Percentiles rank a stretch among this genome's conserved stretches.
Evolutionary conservation across 805 yeast species (phyloP).

Genomic region (Yamadazyma sp.): DNA sequence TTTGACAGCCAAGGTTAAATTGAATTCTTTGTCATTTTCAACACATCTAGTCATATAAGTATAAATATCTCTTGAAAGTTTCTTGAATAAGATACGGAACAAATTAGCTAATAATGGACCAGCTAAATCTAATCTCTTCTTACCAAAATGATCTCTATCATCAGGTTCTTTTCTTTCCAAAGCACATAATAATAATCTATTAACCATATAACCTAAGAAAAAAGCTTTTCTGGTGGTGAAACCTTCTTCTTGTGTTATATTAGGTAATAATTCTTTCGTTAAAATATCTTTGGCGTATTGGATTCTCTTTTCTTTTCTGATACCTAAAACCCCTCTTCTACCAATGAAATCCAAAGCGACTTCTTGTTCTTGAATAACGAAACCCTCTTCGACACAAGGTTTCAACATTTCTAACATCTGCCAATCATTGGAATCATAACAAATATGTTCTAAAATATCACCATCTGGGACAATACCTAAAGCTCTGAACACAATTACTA

Average conservation of each 20-base stretch:
- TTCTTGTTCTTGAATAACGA: conserved; percentile 96
- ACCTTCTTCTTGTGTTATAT: conserved; percentile 96
- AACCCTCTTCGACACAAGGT: conserved; percentile 99
- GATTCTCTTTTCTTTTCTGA: conserved; percentile 95
- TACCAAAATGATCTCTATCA: conserved; percentile 99
- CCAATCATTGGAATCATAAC: conserved; percentile 98
- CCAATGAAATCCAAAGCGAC: conserved; percentile 98
- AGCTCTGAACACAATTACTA: conserved; percentile 95
- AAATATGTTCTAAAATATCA: conserved; percentile 95
- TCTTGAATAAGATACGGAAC: conserved; percentile 91
- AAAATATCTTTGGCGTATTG: conserved; percentile 96
- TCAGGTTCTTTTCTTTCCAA: conserved; percentile 97
- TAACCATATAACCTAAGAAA: conserved; percentile 97
- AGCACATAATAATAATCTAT: conserved; percentile 90
- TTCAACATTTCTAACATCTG: conserved; percentile 99
- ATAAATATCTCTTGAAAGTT: conserved; percentile 93
- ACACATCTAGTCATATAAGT: conserved; percentile 99
- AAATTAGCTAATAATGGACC: conserved; percentile 96
- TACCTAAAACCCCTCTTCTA: conserved; percentile 96
- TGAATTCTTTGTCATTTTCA: conserved; percentile 96
- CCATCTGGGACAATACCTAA: conserved; percentile 99
- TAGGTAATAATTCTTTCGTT: conserved; percentile 95
- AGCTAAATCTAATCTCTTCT: conserved; percentile 95
- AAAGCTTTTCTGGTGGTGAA: conserved; percentile 95
- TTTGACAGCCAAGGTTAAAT: conserved; percentile 93